Conservation (phyloP, 139 green algal genomes). For the Marvania coccoides region DNA sequence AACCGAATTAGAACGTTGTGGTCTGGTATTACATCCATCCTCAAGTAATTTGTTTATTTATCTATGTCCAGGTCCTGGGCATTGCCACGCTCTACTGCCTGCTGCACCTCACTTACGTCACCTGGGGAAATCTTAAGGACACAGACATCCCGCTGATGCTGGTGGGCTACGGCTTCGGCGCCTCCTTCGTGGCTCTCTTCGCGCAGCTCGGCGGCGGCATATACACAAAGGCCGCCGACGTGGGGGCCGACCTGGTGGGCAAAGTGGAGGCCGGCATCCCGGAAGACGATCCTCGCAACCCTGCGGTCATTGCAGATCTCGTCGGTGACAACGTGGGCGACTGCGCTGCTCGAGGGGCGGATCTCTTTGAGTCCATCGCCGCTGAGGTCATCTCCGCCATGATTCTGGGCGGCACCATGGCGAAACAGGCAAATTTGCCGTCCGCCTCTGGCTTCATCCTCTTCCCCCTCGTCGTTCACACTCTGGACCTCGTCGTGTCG, state of each 20-base stretch:
- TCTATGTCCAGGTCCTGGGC: constrained; percentile 35
- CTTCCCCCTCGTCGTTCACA: constrained; percentile 62
- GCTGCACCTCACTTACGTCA: constrained; percentile 8
- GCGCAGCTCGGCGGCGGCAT: constrained; percentile 62
- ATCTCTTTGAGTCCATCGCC: constrained; percentile 60
- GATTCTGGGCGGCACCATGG: constrained; percentile 53
- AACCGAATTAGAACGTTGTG: too few relatives aligned
- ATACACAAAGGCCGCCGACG: constrained; percentile 73
- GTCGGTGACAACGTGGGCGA: constrained; percentile 73
- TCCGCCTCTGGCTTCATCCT: constrained; percentile 54
- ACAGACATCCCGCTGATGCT: constrained; percentile 20
- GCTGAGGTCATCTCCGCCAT: constrained; percentile 32
- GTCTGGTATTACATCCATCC: too few relatives aligned
- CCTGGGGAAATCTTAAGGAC: neutral
- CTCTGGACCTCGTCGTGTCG: constrained; percentile 50
- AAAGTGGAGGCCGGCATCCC: constrained; percentile 72
- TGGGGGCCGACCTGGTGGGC: constrained; percentile 69
- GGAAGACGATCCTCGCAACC: constrained; percentile 72
- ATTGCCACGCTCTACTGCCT: constrained; percentile 26
- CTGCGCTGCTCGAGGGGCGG: constrained; percentile 47
- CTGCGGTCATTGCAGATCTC: constrained; percentile 60
- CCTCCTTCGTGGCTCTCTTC: constrained; percentile 59
- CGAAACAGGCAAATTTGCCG: constrained; percentile 27
- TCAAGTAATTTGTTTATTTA: too few relatives aligned
- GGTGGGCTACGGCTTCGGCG: constrained; percentile 59